A percentile compares a stretch with the other conserved stretches of the same genome.
These are phyloP conservation scores for Monilinia laxa DNA, from an alignment of 2,329 filamentous ascomycete species.

Conservation along the genomic window DNA sequence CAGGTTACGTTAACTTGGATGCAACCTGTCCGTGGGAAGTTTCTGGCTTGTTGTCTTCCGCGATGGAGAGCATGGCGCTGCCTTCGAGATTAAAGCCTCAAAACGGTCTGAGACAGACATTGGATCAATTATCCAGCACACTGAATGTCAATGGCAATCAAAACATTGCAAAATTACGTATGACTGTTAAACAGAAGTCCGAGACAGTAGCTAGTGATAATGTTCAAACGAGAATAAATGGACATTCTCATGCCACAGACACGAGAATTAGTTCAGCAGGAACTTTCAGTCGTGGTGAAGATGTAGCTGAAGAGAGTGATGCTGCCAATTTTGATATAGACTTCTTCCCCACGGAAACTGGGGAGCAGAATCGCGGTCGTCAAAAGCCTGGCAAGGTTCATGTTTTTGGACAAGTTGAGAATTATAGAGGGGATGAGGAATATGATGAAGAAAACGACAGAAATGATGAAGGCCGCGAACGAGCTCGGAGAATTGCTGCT, in stretches of 20 bases:
- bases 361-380: conserved; percentile 36
- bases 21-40: conserved; percentile 72
- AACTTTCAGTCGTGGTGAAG: conserved; percentile 28
- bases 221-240: conserved; percentile 24
- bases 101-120: conserved; percentile 46
- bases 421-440: conserved; percentile 36
- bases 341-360: conserved; percentile 38
- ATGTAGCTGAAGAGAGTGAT: conserved; percentile 36
- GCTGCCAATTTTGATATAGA: conserved; percentile 41
- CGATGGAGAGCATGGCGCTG: conserved; percentile 75
- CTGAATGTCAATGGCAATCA: conserved; percentile 78
- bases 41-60: conserved; percentile 72
- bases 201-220: not conserved
- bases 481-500: conserved; percentile 38
- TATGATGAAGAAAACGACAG: conserved; percentile 28
- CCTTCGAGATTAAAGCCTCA: conserved; percentile 64
- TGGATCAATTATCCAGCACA: conserved; percentile 63
- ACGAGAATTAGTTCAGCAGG: conserved; percentile 33
- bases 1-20: conserved; percentile 60
- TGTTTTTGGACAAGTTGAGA: conserved; percentile 43
- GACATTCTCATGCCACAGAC: conserved; percentile 36
- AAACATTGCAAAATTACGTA: conserved; percentile 70
- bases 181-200: conserved; percentile 48
- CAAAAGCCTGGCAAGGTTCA: conserved; percentile 35
- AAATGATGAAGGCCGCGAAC: conserved; percentile 38